A percentile compares a stretch with the other conserved stretches of the same genome.
Evolutionary conservation across 805 yeast species (phyloP).

Genomic region (Saccharomyces kudriavzevii): DNA sequence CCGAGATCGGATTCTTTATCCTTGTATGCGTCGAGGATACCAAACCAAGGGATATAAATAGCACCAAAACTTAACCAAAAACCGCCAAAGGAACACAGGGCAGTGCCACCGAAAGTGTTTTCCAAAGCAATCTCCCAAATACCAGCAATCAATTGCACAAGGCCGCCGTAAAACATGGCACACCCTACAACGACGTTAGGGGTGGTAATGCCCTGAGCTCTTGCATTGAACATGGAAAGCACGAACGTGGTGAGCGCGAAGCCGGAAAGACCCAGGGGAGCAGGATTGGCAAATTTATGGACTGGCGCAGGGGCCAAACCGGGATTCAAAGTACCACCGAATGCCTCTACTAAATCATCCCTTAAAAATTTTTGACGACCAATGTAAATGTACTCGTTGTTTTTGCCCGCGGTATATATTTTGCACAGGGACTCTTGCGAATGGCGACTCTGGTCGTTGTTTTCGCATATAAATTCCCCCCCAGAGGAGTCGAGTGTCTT

Average conservation of each 20-base stretch:
- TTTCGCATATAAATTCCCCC: not conserved
- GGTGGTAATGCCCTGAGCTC: conserved; percentile 41
- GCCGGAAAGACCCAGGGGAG: conserved; percentile 51
- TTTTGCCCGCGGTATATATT: conserved; percentile 33
- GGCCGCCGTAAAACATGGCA: conserved; percentile 55
- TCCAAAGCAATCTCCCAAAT: conserved; percentile 54
- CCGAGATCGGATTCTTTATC: conserved; percentile 30
- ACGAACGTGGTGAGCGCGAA: conserved; percentile 55
- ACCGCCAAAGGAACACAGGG: conserved; percentile 52
- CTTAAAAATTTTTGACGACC: conserved; percentile 61
- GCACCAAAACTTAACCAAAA: conserved; percentile 61
- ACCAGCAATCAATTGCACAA: conserved; percentile 51
- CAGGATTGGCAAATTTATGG: conserved; percentile 56
- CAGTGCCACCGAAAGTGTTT: conserved; percentile 60
- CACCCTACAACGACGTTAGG: conserved; percentile 47
- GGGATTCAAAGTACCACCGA: conserved; percentile 76
- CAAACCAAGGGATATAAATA: conserved; percentile 47
- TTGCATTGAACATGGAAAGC: conserved; percentile 43
- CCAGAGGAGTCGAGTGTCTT: not conserved
- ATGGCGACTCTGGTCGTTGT: not conserved
- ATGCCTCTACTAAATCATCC: conserved; percentile 51
- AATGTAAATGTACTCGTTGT: conserved; percentile 55
- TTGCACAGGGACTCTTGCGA: conserved; percentile 10
- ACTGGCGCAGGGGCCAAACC: conserved; percentile 48
- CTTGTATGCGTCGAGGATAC: conserved; percentile 44